Conservation (phyloP, 192 early-diverging fungal species). For the Irineochytrium annulatum region DNA sequence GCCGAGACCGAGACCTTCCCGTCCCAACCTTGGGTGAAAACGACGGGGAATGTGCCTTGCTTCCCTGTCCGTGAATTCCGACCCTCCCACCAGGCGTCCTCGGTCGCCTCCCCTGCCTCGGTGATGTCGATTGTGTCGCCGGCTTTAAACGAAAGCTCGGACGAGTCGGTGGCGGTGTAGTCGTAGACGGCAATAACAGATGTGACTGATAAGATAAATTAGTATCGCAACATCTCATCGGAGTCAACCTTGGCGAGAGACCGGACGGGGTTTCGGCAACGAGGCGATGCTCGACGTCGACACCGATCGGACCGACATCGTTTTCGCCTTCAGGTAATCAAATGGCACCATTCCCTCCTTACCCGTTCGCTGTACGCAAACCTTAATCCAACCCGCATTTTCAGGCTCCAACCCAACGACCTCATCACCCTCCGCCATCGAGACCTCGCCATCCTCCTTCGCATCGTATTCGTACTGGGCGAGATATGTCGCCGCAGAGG, state of each 20-base stretch:
- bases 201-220: too few relatives aligned
- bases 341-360: conserved; percentile 34
- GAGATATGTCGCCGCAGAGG: too few relatives aligned
- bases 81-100: too few relatives aligned
- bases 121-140: conserved; percentile 75
- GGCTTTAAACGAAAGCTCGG: conserved; percentile 84
- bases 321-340: conserved; percentile 31
- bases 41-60: too few relatives aligned
- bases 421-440: conserved; percentile 35
- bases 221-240: too few relatives aligned
- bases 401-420: conserved; percentile 27
- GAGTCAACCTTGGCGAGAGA: too few relatives aligned
- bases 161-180: conserved; percentile 72
- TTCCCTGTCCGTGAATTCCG: too few relatives aligned
- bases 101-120: too few relatives aligned
- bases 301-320: not conserved
- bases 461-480: conserved; percentile 39
- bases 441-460: conserved; percentile 31
- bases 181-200: conserved; percentile 85
- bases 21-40: too few relatives aligned
- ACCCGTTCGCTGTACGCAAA: conserved; percentile 3
- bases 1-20: too few relatives aligned
- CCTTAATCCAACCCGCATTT: conserved; percentile 37
- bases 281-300: too few relatives aligned
- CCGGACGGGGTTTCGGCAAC: too few relatives aligned